Conservation (phyloP, 1,139 yeast species). For the Saccharomyces hybrid region DNA sequence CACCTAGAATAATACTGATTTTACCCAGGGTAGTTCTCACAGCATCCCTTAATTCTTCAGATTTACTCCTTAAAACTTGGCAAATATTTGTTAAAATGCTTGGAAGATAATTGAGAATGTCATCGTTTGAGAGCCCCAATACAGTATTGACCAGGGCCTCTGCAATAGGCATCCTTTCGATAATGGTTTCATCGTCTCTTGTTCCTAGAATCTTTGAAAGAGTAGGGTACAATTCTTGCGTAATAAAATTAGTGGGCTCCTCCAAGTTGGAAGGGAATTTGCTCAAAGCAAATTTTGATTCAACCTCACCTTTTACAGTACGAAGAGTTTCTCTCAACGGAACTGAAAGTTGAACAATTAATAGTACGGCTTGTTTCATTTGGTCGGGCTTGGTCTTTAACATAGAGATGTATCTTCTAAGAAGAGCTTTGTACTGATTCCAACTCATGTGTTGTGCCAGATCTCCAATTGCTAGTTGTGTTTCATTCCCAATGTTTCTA, state of each 20-base stretch:
- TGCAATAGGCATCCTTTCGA: slow-evolving; percentile 68
- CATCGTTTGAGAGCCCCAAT: slow-evolving; percentile 52
- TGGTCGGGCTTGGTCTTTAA: slow-evolving; percentile 44
- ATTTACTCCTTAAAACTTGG: slow-evolving; percentile 77
- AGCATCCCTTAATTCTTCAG: slow-evolving; percentile 84
- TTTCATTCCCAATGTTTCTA: slow-evolving; percentile 69
- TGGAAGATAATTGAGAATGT: slow-evolving; percentile 56
- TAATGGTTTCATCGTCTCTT: slow-evolving; percentile 72
- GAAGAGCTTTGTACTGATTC: slow-evolving; percentile 72
- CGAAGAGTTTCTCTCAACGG: slow-evolving; percentile 39
- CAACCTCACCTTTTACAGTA: slow-evolving; percentile 11
- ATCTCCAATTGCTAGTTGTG: slow-evolving; percentile 54
- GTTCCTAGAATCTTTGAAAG: slow-evolving; percentile 50
- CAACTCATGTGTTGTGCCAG: slow-evolving; percentile 58
- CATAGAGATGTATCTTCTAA: slow-evolving; percentile 59
- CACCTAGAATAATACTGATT: slow-evolving; percentile 59
- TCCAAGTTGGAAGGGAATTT: slow-evolving; percentile 35
- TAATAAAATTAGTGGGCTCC: slow-evolving; percentile 46
- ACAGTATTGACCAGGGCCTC: slow-evolving; percentile 73
- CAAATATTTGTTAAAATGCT: slow-evolving; percentile 78
- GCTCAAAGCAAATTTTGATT: slow-evolving; percentile 16
- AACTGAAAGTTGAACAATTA: slow-evolving; percentile 56
- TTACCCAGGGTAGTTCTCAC: slow-evolving; percentile 69
- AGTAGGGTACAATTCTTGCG: slow-evolving; percentile 53
- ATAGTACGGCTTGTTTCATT: slow-evolving; percentile 51